phyloP scores from a whole-genome alignment of 305 asterid species.

The Fraxinus sp. region DNA sequence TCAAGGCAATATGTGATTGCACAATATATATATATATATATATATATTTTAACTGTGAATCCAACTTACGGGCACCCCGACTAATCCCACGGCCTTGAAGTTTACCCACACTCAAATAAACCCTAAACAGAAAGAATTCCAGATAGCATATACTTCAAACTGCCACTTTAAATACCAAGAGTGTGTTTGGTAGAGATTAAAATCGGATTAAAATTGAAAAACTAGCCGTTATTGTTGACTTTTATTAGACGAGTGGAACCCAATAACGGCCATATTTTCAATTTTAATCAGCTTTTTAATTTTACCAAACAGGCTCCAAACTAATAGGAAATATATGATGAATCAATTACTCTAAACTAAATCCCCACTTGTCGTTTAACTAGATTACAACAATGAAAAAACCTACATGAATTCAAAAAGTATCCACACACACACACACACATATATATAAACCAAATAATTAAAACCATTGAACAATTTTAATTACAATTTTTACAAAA shows the following conservation, averaged over 20 bases:
- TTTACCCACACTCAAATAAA: slow-evolving; percentile 3
- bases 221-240: too few species aligned
- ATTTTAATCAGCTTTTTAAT: too few species aligned
- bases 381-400: background rate
- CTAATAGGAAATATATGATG: slow-evolving; percentile 6
- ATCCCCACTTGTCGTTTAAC: background rate
- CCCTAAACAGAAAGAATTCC: slow-evolving; percentile 19
- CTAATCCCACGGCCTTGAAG: background rate
- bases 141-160: background rate
- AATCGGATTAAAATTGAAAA: too few species aligned
- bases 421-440: background rate
- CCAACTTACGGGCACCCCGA: too few species aligned
- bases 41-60: too few species aligned
- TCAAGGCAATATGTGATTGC: background rate
- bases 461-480: background rate
- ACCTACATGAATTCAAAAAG: background rate
- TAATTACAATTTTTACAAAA: background rate
- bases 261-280: too few species aligned
- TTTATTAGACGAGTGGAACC: too few species aligned
- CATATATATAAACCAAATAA: too few species aligned
- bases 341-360: slow-evolving; percentile 1
- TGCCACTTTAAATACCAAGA: slow-evolving; percentile 1
- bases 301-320: too few species aligned
- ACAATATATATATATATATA: background rate
- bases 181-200: too few species aligned